phyloP scores from a whole-genome alignment of 2,329 filamentous ascomycete genomes.

The Fusarium floridanum region DNA sequence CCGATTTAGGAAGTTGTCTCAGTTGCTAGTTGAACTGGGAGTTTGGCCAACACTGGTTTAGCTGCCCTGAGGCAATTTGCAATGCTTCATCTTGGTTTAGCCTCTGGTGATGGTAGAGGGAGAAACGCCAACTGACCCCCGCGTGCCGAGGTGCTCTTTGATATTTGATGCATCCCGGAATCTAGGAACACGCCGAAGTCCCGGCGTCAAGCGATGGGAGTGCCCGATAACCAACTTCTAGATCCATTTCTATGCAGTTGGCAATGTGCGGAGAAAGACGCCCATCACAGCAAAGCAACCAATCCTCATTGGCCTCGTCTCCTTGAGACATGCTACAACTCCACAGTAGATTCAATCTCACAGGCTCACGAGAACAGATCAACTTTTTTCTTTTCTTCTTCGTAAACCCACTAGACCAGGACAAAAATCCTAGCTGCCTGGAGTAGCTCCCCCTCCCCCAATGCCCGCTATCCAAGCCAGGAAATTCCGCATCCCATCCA shows the following conservation, averaged over 20 bases:
- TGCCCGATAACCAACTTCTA: neutral
- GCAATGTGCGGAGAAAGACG: conserved; percentile 1
- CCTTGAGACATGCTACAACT: neutral
- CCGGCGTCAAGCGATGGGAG: neutral
- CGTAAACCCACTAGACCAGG: conserved; percentile 13
- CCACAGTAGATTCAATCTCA: conserved; percentile 5
- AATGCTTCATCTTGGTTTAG: neutral
- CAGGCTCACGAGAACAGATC: conserved; percentile 29
- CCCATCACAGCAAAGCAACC: conserved; percentile 1
- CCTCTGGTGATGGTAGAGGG: neutral
- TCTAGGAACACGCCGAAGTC: conserved; percentile 8
- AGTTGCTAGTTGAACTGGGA: neutral
- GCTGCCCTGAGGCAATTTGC: neutral
- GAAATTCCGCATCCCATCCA: conserved; percentile 26
- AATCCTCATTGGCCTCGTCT: neutral
- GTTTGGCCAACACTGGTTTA: neutral
- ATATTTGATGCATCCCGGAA: neutral
- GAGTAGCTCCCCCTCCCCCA: neutral
- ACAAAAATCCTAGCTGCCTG: conserved; percentile 23
- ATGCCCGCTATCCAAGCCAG: conserved; percentile 8
- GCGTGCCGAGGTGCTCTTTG: neutral
- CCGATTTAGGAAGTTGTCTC: neutral
- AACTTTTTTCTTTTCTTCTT: conserved; percentile 13
- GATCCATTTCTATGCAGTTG: conserved; percentile 12
- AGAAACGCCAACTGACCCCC: neutral